Percentiles rank a stretch among this genome's conserved stretches.
Conservation (phyloP, 2,329 filamentous ascomycete species). For the Ploettnerulaceae sp. region DNA sequence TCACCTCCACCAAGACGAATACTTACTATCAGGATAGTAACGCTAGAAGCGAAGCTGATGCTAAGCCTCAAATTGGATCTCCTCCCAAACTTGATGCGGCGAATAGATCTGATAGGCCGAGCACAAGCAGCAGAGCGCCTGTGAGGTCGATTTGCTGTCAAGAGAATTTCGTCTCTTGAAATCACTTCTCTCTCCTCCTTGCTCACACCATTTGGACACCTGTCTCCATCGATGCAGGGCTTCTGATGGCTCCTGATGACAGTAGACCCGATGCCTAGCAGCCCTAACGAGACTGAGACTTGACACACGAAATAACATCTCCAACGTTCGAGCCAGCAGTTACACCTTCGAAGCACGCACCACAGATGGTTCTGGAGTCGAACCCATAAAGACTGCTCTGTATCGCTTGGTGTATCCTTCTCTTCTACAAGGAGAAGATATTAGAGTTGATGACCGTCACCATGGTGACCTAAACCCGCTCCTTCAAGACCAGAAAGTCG, state of each 20-base stretch:
- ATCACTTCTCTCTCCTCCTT: slow-evolving; percentile 25
- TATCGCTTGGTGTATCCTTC: slow-evolving; percentile 56
- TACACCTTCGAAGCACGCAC: slow-evolving; percentile 59
- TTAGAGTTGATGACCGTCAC: slow-evolving; percentile 59
- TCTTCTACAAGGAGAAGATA: slow-evolving; percentile 52
- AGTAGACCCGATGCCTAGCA: slow-evolving; percentile 47
- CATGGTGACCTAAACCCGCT: slow-evolving; percentile 65
- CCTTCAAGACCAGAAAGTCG: slow-evolving; percentile 66
- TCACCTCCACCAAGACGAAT: slow-evolving; percentile 47
- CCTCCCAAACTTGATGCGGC: slow-evolving; percentile 52
- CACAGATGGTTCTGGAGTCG: slow-evolving; percentile 56
- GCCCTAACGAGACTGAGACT: slow-evolving; percentile 53
- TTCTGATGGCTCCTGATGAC: slow-evolving; percentile 49
- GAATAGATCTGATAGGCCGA: slow-evolving; percentile 53
- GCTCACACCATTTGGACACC: too few relatives aligned
- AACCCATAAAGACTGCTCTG: slow-evolving; percentile 60
- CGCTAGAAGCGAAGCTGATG: slow-evolving; percentile 41
- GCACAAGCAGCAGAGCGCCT: slow-evolving; percentile 52
- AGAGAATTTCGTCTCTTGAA: slow-evolving; percentile 35
- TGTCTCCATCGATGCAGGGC: too few relatives aligned
- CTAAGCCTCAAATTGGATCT: slow-evolving; percentile 50
- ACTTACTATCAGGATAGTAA: slow-evolving; percentile 38
- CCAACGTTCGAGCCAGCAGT: slow-evolving; percentile 61
- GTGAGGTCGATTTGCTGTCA: slow-evolving; percentile 55
- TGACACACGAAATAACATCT: slow-evolving; percentile 62